phyloP scores from a whole-genome alignment of 768 basidiomycete genomes.

The Gymnopilus junonius region DNA sequence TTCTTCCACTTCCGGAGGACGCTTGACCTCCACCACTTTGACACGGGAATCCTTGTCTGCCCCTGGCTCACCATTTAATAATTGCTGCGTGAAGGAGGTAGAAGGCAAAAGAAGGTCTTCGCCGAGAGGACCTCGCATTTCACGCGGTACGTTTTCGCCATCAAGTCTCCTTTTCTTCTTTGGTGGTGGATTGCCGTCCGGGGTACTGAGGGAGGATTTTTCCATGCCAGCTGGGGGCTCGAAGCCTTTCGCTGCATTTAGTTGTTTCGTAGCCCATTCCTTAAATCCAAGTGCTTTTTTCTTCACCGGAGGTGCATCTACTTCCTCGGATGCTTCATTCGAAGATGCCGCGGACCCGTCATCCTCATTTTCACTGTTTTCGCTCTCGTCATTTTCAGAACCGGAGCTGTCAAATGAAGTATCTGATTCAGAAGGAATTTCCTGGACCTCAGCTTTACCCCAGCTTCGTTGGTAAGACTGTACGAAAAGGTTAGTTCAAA shows the following conservation, averaged over 20 bases:
- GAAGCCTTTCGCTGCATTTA: conserved; percentile 52
- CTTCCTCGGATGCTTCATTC: conserved; percentile 36
- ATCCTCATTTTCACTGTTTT: conserved; percentile 27
- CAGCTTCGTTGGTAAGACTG: conserved; percentile 44
- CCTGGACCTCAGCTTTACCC: conserved; percentile 38
- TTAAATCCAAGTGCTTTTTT: conserved; percentile 64
- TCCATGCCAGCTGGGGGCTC: conserved; percentile 22
- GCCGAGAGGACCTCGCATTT: conserved; percentile 83
- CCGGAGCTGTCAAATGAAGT: conserved; percentile 81
- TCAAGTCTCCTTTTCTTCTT: conserved; percentile 56
- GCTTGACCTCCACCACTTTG: conserved; percentile 58
- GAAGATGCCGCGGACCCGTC: neutral
- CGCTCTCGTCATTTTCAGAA: conserved; percentile 60
- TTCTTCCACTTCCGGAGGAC: conserved; percentile 75
- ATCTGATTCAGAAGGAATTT: conserved; percentile 52
- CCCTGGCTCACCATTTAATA: conserved; percentile 30
- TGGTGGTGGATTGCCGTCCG: conserved; percentile 22
- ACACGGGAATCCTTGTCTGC: conserved; percentile 24
- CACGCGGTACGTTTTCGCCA: conserved; percentile 27
- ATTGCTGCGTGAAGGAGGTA: conserved; percentile 63
- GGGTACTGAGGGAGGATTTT: conserved; percentile 11
- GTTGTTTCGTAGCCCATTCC: conserved; percentile 85
- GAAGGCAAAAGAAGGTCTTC: conserved; percentile 68
- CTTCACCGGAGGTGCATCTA: conserved; percentile 7
- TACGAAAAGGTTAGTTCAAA: neutral